phyloP scores from a whole-genome alignment of 2,329 filamentous ascomycete species.

The Botrytis tulipae region DNA sequence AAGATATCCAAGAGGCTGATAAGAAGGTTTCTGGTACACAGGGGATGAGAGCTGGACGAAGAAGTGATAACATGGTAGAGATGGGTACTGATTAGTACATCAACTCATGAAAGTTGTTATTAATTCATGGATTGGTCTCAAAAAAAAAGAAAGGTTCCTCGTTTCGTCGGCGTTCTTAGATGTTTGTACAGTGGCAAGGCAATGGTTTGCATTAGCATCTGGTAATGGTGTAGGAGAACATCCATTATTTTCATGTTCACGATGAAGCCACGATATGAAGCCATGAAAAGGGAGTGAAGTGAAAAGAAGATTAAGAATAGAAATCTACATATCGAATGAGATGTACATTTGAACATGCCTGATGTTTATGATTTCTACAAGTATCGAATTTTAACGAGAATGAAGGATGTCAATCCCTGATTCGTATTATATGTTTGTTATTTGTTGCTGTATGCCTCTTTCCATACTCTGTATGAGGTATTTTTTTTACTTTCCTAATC shows the following conservation, averaged over 20 bases:
- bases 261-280: conserved; percentile 10
- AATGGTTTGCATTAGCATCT: conserved; percentile 35
- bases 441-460: background rate
- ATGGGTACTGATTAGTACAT: conserved; percentile 39
- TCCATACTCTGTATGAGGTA: conserved; percentile 19
- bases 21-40: conserved; percentile 50
- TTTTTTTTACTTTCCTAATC: conserved; percentile 22
- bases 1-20: conserved; percentile 70
- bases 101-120: conserved; percentile 13
- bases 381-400: conserved; percentile 6
- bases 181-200: conserved; percentile 32
- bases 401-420: conserved; percentile 20
- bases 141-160: conserved; percentile 29
- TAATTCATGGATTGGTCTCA: conserved; percentile 17
- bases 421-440: background rate
- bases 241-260: conserved; percentile 22
- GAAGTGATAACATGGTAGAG: conserved; percentile 39
- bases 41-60: conserved; percentile 46
- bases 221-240: conserved; percentile 35
- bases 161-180: conserved; percentile 33
- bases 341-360: conserved; percentile 17
- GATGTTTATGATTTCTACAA: conserved; percentile 14
- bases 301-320: conserved; percentile 19
- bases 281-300: conserved; percentile 4
- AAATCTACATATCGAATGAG: conserved; percentile 15